Evolutionary conservation across 2,329 filamentous ascomycete species (phyloP).

Genomic region (Raffaelea arxii): DNA sequence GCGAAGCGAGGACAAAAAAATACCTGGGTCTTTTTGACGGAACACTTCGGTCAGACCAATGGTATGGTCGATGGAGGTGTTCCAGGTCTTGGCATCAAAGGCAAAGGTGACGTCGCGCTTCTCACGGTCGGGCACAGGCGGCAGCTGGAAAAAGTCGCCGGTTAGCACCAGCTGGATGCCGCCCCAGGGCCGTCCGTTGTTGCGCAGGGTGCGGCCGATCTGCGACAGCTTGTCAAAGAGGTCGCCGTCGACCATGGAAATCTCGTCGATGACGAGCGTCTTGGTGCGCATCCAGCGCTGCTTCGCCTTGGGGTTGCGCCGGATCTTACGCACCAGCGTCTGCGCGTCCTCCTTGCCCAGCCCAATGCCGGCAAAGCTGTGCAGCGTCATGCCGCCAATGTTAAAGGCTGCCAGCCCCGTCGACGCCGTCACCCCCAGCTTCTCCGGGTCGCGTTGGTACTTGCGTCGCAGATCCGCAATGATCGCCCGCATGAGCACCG

Average conservation of each 20-base stretch:
- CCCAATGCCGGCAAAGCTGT: slow-evolving; percentile 93
- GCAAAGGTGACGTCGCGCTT: slow-evolving; percentile 71
- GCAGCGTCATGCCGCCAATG: slow-evolving; percentile 87
- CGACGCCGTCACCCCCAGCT: slow-evolving; percentile 87
- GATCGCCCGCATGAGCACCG: slow-evolving; percentile 86
- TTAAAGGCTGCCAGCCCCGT: slow-evolving; percentile 95
- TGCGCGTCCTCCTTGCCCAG: slow-evolving; percentile 81
- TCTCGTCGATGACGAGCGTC: slow-evolving; percentile 82
- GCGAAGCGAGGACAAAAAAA: too few relatives aligned
- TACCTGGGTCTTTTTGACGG: slow-evolving; percentile 76
- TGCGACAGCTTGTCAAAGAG: slow-evolving; percentile 92
- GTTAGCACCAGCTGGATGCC: slow-evolving; percentile 94
- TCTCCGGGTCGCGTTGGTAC: slow-evolving; percentile 65
- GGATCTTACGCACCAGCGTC: slow-evolving; percentile 81
- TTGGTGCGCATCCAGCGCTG: slow-evolving; percentile 83
- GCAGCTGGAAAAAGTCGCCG: slow-evolving; percentile 95
- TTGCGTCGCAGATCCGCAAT: slow-evolving; percentile 74
- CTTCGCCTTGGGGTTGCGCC: slow-evolving; percentile 77
- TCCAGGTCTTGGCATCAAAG: slow-evolving; percentile 89
- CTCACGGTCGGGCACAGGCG: slow-evolving; percentile 75
- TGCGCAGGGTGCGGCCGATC: slow-evolving; percentile 75
- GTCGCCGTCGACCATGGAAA: slow-evolving; percentile 97
- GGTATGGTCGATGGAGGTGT: slow-evolving; percentile 85
- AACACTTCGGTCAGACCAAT: slow-evolving; percentile 94
- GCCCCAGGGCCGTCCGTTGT: slow-evolving; percentile 87